Conservation (phyloP, 1,284 basidiomycete genomes). For the Fomitopsis palustris region DNA sequence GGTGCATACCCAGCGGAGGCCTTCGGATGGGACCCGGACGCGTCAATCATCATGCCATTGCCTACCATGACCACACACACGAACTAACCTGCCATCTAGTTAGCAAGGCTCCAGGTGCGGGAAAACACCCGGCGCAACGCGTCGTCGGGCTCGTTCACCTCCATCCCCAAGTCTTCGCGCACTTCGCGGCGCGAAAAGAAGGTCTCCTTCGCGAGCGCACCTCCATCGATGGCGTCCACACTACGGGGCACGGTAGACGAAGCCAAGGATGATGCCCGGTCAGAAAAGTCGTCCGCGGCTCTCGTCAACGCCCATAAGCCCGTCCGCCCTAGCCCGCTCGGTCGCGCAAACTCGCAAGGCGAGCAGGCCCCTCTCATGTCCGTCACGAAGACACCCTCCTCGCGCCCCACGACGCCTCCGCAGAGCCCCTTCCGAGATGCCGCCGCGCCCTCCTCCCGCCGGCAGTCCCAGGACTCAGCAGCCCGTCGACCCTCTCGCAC, state of each 20-base stretch:
- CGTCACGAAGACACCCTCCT: not conserved
- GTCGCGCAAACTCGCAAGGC: constrained; percentile 2
- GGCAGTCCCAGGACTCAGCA: not conserved
- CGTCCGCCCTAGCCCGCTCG: constrained; percentile 15
- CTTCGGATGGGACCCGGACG: too few relatives aligned
- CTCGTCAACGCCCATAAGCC: constrained; percentile 6
- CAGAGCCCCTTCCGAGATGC: not conserved
- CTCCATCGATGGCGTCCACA: constrained; percentile 14
- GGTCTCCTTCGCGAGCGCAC: constrained; percentile 23
- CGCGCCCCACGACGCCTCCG: not conserved
- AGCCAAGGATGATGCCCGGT: constrained; percentile 1
- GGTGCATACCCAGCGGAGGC: too few relatives aligned
- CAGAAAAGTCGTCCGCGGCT: not conserved
- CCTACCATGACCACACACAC: not conserved
- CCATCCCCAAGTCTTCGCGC: constrained; percentile 15
- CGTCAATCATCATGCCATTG: not conserved
- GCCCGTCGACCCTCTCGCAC: not conserved
- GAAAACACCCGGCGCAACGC: constrained; percentile 43
- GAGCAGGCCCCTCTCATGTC: constrained; percentile 2
- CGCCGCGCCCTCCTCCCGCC: not conserved
- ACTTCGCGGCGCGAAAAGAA: constrained; percentile 18
- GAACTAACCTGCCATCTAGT: constrained; percentile 13
- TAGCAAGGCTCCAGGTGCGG: constrained; percentile 27
- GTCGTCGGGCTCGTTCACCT: constrained; percentile 14
- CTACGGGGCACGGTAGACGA: constrained; percentile 8